Conservation (phyloP, 306 rosid genomes). For the Quercus wislizeni region DNA sequence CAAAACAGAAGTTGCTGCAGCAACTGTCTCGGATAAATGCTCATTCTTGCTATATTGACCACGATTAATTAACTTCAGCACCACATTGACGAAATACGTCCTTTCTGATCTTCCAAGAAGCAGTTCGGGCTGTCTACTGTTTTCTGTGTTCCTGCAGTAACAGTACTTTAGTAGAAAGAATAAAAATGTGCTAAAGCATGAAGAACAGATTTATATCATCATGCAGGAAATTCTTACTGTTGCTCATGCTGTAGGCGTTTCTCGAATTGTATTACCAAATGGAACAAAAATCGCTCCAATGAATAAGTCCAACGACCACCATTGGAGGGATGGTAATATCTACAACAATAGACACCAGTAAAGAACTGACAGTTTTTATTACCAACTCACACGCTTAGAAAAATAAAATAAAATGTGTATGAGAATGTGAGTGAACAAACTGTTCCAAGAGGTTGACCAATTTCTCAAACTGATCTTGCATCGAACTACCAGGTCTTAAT, state of each 20-base stretch:
- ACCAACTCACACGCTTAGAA: constrained; percentile 9
- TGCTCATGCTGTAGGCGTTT: constrained; percentile 86
- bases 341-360: constrained; percentile 29
- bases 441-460: constrained; percentile 98
- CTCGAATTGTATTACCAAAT: constrained; percentile 83
- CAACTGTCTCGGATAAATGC: constrained; percentile 92
- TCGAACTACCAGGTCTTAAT: constrained; percentile 74
- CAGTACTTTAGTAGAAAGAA: constrained; percentile 39
- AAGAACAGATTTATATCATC: constrained; percentile 20
- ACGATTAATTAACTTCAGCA: constrained; percentile 89
- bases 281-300: constrained; percentile 74
- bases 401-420: constrained; percentile 21
- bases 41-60: constrained; percentile 99
- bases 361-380: constrained; percentile 11
- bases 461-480: constrained; percentile 75
- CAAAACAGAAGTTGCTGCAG: constrained; percentile 89
- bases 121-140: constrained; percentile 41
- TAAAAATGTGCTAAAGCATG: constrained; percentile 21
- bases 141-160: constrained; percentile 47
- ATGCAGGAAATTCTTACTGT: constrained; percentile 50
- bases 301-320: constrained; percentile 99
- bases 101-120: constrained; percentile 80
- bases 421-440: constrained; percentile 61
- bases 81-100: constrained; percentile 68
- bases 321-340: constrained; percentile 98